These are phyloP conservation scores for Tricladium varicosporioides DNA, from an alignment of 2,329 filamentous ascomycete genomes.

Conservation along the genomic window DNA sequence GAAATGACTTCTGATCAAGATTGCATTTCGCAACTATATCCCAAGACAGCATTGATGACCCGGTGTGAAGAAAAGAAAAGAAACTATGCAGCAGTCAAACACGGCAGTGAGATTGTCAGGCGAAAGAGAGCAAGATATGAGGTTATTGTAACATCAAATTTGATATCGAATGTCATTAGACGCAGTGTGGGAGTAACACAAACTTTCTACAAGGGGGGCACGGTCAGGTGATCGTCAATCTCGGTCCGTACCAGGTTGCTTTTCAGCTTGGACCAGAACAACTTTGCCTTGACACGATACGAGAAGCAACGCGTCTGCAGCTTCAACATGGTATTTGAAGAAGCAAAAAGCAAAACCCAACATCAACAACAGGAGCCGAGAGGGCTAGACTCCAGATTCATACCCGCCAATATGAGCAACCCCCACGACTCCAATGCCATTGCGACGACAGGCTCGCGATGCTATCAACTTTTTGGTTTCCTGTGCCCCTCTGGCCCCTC, in stretches of 20 bases:
- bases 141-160: neutral
- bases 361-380: neutral
- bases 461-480: neutral
- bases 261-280: neutral
- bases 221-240: neutral
- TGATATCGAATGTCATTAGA: neutral
- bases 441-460: no score
- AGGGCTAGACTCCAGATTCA: no score
- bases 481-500: neutral
- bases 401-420: no score
- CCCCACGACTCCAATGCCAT: no score
- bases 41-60: neutral
- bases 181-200: neutral
- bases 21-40: neutral
- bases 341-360: neutral
- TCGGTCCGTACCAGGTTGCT: neutral
- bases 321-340: neutral
- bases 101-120: no score
- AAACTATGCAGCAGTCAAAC: neutral
- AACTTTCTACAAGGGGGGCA: neutral
- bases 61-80: neutral
- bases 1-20: neutral
- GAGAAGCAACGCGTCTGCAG: neutral
- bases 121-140: neutral
- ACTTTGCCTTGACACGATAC: neutral